Conservation (phyloP, 129 eudicot genomes). For the Arctium minus region DNA sequence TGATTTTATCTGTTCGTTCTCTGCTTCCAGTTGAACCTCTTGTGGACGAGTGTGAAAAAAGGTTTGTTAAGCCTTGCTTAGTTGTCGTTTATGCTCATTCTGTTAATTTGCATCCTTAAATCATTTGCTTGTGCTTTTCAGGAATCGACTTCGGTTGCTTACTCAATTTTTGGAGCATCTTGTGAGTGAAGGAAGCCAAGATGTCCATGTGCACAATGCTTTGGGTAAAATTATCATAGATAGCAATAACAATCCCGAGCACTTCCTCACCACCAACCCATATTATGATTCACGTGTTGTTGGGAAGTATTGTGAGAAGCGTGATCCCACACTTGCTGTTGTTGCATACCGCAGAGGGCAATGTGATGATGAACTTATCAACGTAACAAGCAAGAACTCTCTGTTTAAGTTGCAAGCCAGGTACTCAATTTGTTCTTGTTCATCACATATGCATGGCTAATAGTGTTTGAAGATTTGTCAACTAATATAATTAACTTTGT, state of each 20-base stretch:
- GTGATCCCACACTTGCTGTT: slow-evolving; percentile 97
- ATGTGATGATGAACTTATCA: slow-evolving; percentile 86
- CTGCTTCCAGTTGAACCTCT: slow-evolving; percentile 97
- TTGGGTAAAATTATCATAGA: slow-evolving; percentile 90
- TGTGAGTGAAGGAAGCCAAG: slow-evolving; percentile 96
- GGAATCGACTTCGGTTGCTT: slow-evolving; percentile 89
- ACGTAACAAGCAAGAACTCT: slow-evolving; percentile 85
- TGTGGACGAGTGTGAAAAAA: slow-evolving; percentile 95
- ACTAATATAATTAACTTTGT: slow-evolving; percentile 6
- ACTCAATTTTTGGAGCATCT: slow-evolving; percentile 96
- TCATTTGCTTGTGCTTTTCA: slow-evolving; percentile 29
- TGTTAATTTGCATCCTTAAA: slow-evolving; percentile 12
- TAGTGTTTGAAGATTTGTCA: neutral
- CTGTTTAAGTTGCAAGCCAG: slow-evolving; percentile 87
- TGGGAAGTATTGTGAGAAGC: slow-evolving; percentile 96
- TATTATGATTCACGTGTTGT: slow-evolving; percentile 93
- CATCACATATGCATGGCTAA: neutral
- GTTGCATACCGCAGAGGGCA: slow-evolving; percentile 93
- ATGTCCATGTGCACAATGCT: slow-evolving; percentile 95
- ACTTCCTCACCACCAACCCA: slow-evolving; percentile 89
- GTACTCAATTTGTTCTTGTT: slow-evolving; percentile 34
- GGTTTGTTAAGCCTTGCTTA: slow-evolving; percentile 30
- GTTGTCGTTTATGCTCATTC: neutral
- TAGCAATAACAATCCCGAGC: slow-evolving; percentile 87
- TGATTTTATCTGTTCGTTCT: slow-evolving; percentile 86